phyloP scores from a whole-genome alignment of 176 grass and related monocot species.

The Lolium rigidum region DNA sequence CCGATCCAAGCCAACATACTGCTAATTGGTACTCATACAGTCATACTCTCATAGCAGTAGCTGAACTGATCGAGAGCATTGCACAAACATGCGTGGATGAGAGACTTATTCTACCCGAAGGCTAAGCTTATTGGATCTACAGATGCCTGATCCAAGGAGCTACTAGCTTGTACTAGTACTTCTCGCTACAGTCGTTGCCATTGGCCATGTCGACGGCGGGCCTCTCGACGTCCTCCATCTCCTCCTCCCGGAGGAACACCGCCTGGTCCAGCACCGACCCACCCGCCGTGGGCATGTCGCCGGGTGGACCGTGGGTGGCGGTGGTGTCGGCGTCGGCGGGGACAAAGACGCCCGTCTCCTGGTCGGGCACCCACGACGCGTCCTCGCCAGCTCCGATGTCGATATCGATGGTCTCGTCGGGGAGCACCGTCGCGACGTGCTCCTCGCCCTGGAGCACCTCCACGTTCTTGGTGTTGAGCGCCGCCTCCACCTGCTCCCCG shows the following conservation, averaged over 20 bases:
- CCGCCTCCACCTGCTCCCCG: slow-evolving; percentile 44
- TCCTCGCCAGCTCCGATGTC: neutral
- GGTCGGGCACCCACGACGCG: slow-evolving; percentile 47
- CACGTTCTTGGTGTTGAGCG: slow-evolving; percentile 53
- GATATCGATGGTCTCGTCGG: neutral
- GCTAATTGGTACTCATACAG: too few relatives aligned
- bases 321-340: slow-evolving; percentile 7
- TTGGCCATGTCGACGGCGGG: slow-evolving; percentile 15
- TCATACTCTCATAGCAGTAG: too few relatives aligned
- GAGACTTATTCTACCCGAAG: too few relatives aligned
- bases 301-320: neutral
- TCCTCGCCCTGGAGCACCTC: slow-evolving; percentile 35
- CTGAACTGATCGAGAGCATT: too few relatives aligned
- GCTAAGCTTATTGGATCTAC: neutral
- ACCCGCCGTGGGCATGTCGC: neutral
- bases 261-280: slow-evolving; percentile 63
- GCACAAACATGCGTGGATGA: neutral
- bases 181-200: neutral
- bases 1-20: too few relatives aligned
- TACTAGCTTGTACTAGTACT: neutral
- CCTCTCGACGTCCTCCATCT: slow-evolving; percentile 65
- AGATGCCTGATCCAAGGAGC: neutral
- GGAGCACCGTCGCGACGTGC: slow-evolving; percentile 21
- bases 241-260: slow-evolving; percentile 51
- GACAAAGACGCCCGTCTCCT: slow-evolving; percentile 52